phyloP scores from a whole-genome alignment of 1,284 basidiomycete genomes.

The Caloboletus firmus region DNA sequence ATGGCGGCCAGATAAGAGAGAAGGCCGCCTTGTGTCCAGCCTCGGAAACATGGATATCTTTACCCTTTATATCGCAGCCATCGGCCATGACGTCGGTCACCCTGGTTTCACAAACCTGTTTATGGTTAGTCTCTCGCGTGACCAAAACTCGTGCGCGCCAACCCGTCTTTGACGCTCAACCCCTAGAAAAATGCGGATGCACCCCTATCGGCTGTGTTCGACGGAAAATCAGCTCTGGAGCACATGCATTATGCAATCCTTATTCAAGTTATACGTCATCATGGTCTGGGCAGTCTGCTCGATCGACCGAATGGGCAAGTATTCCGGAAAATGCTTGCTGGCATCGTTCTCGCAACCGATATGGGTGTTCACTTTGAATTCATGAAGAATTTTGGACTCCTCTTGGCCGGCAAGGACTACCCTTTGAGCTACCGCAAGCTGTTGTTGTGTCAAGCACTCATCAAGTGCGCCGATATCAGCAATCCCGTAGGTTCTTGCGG shows the following conservation, averaged over 20 bases:
- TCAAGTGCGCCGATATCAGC: conserved; percentile 96
- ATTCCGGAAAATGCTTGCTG: conserved; percentile 73
- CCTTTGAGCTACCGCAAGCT: conserved; percentile 55
- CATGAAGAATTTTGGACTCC: conserved; percentile 62
- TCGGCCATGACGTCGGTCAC: conserved; percentile 95
- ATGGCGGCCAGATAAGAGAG: conserved; percentile 50
- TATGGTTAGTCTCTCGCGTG: conserved; percentile 61
- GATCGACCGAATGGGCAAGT: conserved; percentile 53
- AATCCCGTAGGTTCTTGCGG: conserved; percentile 72
- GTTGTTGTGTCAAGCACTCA: conserved; percentile 84
- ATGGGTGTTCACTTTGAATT: conserved; percentile 89
- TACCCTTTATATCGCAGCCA: conserved; percentile 82
- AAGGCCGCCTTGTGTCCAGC: conserved; percentile 50
- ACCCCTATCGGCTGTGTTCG: conserved; percentile 84
- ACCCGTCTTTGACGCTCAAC: conserved; percentile 11
- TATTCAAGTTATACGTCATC: conserved; percentile 76
- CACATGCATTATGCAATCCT: conserved; percentile 90
- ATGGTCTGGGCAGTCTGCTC: conserved; percentile 70
- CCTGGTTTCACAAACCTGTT: conserved; percentile 90
- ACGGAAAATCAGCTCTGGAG: conserved; percentile 86
- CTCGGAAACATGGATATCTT: conserved; percentile 73
- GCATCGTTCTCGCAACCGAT: conserved; percentile 87
- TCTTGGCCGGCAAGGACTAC: conserved; percentile 45
- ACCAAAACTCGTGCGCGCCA: not conserved
- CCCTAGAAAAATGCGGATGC: conserved; percentile 86